Conservation (phyloP, 2,329 filamentous ascomycete species). For the Pseudogymnoascus destructans region DNA sequence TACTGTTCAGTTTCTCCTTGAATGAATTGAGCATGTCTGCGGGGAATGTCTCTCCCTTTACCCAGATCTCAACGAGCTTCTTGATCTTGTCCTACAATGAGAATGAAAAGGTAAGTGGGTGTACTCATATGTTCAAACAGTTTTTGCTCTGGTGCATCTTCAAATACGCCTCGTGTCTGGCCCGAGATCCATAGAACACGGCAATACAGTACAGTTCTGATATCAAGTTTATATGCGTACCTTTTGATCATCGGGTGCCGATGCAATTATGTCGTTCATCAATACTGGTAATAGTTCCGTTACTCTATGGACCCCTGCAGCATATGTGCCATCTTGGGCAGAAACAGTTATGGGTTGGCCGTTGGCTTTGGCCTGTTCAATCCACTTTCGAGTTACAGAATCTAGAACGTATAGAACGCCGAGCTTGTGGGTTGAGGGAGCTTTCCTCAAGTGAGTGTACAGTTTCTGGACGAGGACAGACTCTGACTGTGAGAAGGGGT, state of each 20-base stretch:
- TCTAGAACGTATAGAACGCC: conserved; percentile 99
- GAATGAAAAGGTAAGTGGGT: conserved; percentile 36
- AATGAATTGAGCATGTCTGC: conserved; percentile 64
- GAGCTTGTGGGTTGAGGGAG: conserved; percentile 88
- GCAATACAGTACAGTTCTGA: conserved; percentile 11
- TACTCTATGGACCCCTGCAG: conserved; percentile 90
- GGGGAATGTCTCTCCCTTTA: conserved; percentile 87
- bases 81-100: conserved; percentile 78
- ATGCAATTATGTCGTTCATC: conserved; percentile 89
- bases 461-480: conserved; percentile 91
- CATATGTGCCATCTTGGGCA: conserved; percentile 83
- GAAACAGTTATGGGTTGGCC: conserved; percentile 69
- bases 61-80: conserved; percentile 96
- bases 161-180: conserved; percentile 6
- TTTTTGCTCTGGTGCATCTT: neutral
- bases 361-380: conserved; percentile 81
- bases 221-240: conserved; percentile 44
- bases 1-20: conserved; percentile 72
- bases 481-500: conserved; percentile 56
- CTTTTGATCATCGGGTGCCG: conserved; percentile 89
- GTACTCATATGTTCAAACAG: conserved; percentile 16
- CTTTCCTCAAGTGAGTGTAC: conserved; percentile 93
- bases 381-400: conserved; percentile 97
- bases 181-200: conserved; percentile 1
- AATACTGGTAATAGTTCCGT: conserved; percentile 85